Evolutionary conservation across 106 monocot species (phyloP), one percentile per base, ranked within the genome.

Genomic region (Dioscorea alata): DNA sequence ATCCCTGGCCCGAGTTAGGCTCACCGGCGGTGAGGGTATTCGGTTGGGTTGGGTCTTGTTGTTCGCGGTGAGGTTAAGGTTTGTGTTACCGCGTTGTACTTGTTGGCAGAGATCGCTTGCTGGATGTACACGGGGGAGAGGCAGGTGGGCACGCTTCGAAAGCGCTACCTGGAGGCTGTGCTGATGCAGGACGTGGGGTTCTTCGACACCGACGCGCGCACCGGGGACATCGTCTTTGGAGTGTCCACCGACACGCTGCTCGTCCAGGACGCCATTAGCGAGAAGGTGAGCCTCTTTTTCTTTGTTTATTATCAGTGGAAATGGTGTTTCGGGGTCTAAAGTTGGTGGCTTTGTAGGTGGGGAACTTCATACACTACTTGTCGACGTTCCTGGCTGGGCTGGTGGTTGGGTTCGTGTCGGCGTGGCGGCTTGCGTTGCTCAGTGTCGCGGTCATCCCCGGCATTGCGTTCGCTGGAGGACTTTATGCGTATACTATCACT

Each of bases 121-220:
- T 99, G 97, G 97, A 99, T 92, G 97, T 87, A 92, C 78, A 92
- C 92, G 21, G 97, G 97, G 4, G 97, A 99, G 83, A 74, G 97
- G 79, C 97, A 99, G 79, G 87, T 83, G 64, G 82, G 89, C 66
- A 65, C 87, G 23, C 79, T 99, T 14, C 69, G 97, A 61, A 80
- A 78, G 79, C 63, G 71, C 59, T 99, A 92, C 67, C 61, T 99
- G 62, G 97, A 99, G 69, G 86, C 97, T 6, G 97, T 99, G 34
- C 77, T 99, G 56, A 72, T 59, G 59, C 97, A 99, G 70, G 97
- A 99, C 74, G 97, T 99, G 6, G 97, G 97, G 17, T 99, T 92
- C 80, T 99, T 99, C 72, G 97, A 99, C 79, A 99, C 97, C 19
- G 97, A 99, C 66, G 92, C 89, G 0, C 80, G 97, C 15, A 99